Percentiles rank a stretch among this genome's conserved stretches.
Conservation (phyloP, 495 filamentous ascomycete species). For the Penicillium atrosanguineum region DNA sequence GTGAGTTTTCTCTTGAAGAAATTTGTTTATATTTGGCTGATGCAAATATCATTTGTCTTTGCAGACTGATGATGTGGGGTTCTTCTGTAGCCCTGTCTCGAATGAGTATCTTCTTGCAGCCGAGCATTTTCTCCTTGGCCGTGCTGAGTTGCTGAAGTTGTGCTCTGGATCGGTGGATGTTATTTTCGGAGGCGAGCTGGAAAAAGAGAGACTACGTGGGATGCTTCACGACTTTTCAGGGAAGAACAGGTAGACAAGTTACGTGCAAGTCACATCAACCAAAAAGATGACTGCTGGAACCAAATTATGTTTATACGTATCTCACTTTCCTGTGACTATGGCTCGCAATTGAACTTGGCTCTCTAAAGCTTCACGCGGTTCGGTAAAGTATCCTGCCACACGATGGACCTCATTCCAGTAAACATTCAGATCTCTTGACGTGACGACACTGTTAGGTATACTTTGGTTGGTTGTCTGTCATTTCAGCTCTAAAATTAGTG, state of each 20-base stretch:
- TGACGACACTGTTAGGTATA: no score
- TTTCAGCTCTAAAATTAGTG: no score
- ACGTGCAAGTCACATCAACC: background rate
- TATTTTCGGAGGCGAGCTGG: conserved; percentile 63
- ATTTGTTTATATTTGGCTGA: background rate
- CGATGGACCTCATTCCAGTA: no score
- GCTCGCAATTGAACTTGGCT: no score
- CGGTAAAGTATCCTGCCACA: no score
- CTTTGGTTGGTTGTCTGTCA: no score
- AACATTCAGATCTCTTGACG: no score
- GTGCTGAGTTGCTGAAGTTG: conserved; percentile 54
- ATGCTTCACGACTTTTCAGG: conserved; percentile 41
- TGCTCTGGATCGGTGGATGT: conserved; percentile 54
- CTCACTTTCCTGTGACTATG: background rate
- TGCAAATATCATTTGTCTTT: background rate
- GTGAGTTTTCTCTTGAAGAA: conserved; percentile 42
- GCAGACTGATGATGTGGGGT: conserved; percentile 84
- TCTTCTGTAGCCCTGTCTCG: conserved; percentile 76
- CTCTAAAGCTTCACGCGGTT: no score
- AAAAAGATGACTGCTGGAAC: no score
- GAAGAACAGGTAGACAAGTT: no score
- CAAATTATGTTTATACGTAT: no score
- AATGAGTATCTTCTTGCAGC: conserved; percentile 76
- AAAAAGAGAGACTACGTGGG: conserved; percentile 55
- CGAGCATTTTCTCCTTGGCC: conserved; percentile 62